Conservation (phyloP, 2,329 filamentous ascomycete genomes). For the Trichophyton mentagrophytes region DNA sequence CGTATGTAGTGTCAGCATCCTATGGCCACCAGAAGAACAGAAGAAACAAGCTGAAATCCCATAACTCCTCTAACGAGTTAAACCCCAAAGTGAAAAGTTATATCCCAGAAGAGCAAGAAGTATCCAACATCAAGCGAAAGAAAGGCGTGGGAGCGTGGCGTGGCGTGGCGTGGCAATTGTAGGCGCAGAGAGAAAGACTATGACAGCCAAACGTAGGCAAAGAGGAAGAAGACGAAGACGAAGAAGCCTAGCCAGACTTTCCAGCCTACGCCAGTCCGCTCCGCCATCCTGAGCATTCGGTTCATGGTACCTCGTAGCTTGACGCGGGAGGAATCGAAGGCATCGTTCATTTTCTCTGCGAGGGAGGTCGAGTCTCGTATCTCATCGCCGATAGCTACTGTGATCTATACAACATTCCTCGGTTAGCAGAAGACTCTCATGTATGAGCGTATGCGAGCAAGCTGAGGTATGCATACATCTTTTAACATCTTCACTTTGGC, state of each 20-base stretch:
- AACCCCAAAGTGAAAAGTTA: neutral
- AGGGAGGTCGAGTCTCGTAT: constrained; percentile 81
- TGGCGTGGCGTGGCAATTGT: neutral
- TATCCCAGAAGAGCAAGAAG: neutral
- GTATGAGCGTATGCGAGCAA: constrained; percentile 6
- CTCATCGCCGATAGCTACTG: constrained; percentile 84
- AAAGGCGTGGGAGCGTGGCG: neutral
- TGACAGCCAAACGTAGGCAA: constrained; percentile 87
- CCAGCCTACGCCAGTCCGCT: constrained; percentile 90
- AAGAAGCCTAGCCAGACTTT: constrained; percentile 89
- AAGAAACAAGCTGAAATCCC: neutral
- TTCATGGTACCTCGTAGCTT: constrained; percentile 88
- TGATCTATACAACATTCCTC: constrained; percentile 48
- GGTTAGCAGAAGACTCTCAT: neutral
- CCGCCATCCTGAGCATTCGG: constrained; percentile 89
- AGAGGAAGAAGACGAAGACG: constrained; percentile 64
- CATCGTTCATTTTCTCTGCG: constrained; percentile 90
- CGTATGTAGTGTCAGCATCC: neutral
- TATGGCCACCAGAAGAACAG: neutral
- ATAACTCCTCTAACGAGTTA: constrained; percentile 1
- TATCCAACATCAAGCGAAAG: neutral
- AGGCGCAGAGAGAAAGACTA: constrained; percentile 28
- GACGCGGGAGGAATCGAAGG: constrained; percentile 73
- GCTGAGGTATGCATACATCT: constrained; percentile 49
- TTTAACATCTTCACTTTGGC: constrained; percentile 84